A percentile compares a stretch with the other conserved stretches of the same genome.
phyloP scores from a whole-genome alignment of 2,329 filamentous ascomycete genomes.

The Pyricularia pennisetigena region DNA sequence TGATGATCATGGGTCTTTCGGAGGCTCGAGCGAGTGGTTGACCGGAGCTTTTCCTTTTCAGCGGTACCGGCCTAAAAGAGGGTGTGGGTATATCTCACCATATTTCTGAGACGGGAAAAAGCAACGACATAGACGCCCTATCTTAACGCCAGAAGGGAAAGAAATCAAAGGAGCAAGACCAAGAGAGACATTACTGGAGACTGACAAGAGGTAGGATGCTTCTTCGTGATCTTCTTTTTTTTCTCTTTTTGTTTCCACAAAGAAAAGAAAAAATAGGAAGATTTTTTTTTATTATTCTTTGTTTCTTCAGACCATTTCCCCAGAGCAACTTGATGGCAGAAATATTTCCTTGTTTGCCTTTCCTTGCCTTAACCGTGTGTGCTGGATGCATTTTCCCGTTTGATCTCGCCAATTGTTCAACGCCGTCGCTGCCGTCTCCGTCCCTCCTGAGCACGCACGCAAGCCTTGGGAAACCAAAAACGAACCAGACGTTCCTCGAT shows the following conservation, averaged over 20 bases:
- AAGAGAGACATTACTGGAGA: not conserved
- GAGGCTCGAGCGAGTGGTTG: not conserved
- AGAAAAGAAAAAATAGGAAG: too few relatives aligned
- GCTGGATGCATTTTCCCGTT: not conserved
- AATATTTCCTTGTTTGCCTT: not conserved
- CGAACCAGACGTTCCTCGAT: not conserved
- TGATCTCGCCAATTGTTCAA: conserved; percentile 1
- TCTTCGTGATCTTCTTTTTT: not conserved
- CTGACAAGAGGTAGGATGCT: not conserved
- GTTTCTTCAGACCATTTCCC: not conserved
- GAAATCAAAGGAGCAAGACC: not conserved
- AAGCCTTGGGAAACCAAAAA: not conserved
- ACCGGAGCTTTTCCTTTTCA: not conserved
- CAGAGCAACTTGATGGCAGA: not conserved
- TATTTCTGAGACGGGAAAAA: not conserved
- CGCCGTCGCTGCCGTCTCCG: not conserved
- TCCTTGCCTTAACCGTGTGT: not conserved
- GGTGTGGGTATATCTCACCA: not conserved
- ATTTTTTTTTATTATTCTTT: not conserved
- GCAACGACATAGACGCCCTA: not conserved
- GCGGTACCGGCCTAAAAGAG: not conserved
- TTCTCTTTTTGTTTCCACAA: not conserved
- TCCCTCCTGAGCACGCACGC: not conserved
- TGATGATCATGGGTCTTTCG: not conserved
- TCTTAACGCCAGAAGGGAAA: not conserved